phyloP scores from a whole-genome alignment of 2,329 filamentous ascomycete species.

The Helminthosporium solani region DNA sequence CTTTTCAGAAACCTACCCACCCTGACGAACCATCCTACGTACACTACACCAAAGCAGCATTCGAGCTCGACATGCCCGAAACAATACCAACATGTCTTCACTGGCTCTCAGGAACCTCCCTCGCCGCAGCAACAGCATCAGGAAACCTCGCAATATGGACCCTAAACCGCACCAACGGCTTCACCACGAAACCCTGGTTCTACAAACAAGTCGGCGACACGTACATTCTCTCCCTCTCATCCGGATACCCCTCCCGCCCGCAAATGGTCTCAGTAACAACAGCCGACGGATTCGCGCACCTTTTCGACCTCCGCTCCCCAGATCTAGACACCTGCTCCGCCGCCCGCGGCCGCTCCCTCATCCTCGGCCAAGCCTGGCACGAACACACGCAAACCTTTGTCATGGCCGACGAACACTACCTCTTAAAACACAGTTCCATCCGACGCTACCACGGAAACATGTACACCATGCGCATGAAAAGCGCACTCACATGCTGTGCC shows the following conservation, averaged over 20 bases:
- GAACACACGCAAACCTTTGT: constrained; percentile 57
- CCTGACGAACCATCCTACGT: constrained; percentile 31
- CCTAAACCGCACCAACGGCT: constrained; percentile 31
- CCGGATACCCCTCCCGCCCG: constrained; percentile 57
- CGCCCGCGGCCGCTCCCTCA: constrained; percentile 53
- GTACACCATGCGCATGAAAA: constrained; percentile 39
- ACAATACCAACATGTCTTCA: constrained; percentile 58
- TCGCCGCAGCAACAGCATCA: constrained; percentile 58
- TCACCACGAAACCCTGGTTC: constrained; percentile 42
- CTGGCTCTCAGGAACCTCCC: constrained; percentile 58
- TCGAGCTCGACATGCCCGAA: constrained; percentile 52
- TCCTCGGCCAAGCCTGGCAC: constrained; percentile 54
- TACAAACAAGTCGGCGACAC: constrained; percentile 48
- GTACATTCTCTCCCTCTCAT: constrained; percentile 50
- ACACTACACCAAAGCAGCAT: constrained; percentile 50
- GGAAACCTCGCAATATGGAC: constrained; percentile 59
- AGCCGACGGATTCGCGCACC: constrained; percentile 56
- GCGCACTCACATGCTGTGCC: constrained; percentile 45
- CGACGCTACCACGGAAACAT: constrained; percentile 55
- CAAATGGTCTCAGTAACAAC: constrained; percentile 54
- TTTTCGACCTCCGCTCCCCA: constrained; percentile 56
- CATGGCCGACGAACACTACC: constrained; percentile 56
- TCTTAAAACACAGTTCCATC: constrained; percentile 50
- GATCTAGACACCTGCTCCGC: constrained; percentile 47
- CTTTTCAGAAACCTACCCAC: constrained; percentile 11